These are phyloP conservation scores for Balakata baccata DNA, from an alignment of 345 rosid species.

Conservation along the genomic window DNA sequence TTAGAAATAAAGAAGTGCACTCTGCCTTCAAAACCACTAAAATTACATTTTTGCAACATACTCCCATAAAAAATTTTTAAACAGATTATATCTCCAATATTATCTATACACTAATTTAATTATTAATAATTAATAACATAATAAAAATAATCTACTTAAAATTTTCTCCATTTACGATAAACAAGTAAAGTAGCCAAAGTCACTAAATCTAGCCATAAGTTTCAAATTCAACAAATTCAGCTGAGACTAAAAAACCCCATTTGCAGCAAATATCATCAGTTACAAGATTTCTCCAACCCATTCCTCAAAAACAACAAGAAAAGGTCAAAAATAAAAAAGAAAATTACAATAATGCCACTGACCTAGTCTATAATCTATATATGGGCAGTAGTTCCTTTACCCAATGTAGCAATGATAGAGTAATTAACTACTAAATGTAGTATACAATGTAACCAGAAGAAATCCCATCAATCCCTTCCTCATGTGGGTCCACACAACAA, in stretches of 20 bases:
- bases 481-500: not conserved
- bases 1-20: not conserved
- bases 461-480: not conserved
- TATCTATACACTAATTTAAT: too few relatives aligned
- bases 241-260: constrained; percentile 1
- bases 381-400: constrained; percentile 19
- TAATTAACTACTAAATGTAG: not conserved
- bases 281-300: not conserved
- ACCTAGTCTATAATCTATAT: constrained; percentile 18
- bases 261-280: constrained; percentile 8
- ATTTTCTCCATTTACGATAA: not conserved
- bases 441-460: not conserved
- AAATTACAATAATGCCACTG: not conserved
- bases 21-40: not conserved
- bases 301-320: not conserved
- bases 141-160: too few relatives aligned
- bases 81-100: too few relatives aligned
- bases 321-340: not conserved
- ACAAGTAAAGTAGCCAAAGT: not conserved
- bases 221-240: not conserved
- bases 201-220: constrained; percentile 1
- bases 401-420: not conserved
- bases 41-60: not conserved
- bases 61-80: too few relatives aligned
- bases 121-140: too few relatives aligned